These are phyloP conservation scores for Hibiscus tridactylites DNA, from an alignment of 345 rosid genomes.

Conservation along the genomic window DNA sequence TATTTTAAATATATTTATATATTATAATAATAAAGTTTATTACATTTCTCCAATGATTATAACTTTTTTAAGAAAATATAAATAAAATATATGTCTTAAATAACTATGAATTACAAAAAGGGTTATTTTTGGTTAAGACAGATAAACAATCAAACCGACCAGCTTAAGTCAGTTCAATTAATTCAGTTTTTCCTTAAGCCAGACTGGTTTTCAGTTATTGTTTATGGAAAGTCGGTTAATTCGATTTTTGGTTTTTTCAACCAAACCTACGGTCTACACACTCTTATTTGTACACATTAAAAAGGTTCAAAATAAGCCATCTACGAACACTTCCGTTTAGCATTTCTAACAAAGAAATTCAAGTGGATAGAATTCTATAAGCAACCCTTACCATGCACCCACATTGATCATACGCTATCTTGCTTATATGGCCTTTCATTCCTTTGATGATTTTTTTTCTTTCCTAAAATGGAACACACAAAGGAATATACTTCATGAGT, in stretches of 20 bases:
- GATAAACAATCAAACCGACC: background rate
- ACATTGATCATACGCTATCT: slow-evolving; percentile 63
- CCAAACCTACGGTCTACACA: background rate
- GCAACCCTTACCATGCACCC: slow-evolving; percentile 63
- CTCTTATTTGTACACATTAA: background rate
- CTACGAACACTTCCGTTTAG: background rate
- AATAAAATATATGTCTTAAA: background rate
- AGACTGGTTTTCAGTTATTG: background rate
- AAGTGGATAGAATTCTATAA: slow-evolving; percentile 4
- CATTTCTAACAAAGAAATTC: slow-evolving; percentile 1
- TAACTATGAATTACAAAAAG: background rate
- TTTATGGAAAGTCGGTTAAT: background rate
- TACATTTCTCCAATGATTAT: background rate
- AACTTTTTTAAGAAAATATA: background rate
- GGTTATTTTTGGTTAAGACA: background rate
- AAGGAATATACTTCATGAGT: slow-evolving; percentile 1
- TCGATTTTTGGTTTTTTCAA: background rate
- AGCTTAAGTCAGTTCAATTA: background rate
- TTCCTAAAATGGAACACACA: slow-evolving; percentile 43
- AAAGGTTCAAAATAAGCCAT: background rate
- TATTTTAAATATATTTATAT: background rate
- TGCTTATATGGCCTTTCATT: slow-evolving; percentile 59
- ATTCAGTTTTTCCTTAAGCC: background rate
- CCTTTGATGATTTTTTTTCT: slow-evolving; percentile 87
- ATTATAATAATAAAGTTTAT: background rate